Evolutionary conservation across 768 basidiomycete genomes (phyloP).

Genomic region (Tulasnella sp.): DNA sequence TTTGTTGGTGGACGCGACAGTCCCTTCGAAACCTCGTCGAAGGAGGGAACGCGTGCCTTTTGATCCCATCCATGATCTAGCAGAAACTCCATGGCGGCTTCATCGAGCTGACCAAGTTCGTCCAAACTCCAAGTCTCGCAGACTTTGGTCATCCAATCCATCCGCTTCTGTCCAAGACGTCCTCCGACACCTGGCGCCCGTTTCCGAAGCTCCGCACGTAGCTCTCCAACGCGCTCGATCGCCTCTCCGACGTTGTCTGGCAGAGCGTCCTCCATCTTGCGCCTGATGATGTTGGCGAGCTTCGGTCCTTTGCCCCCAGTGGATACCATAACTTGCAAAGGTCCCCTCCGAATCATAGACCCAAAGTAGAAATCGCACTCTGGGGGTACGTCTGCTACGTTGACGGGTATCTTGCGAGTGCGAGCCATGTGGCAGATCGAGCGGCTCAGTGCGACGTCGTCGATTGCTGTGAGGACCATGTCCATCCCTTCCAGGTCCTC

Average conservation of each 20-base stretch:
- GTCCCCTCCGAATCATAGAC: conserved; percentile 82
- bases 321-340: conserved; percentile 92
- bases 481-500: conserved; percentile 67
- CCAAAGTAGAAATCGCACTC: conserved; percentile 99
- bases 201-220: conserved; percentile 68
- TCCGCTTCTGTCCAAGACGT: conserved; percentile 66
- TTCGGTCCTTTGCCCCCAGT: conserved; percentile 92
- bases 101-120: conserved; percentile 68
- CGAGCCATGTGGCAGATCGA: conserved; percentile 70
- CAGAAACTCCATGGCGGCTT: conserved; percentile 56
- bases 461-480: conserved; percentile 92
- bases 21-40: conserved; percentile 1
- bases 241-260: conserved; percentile 70
- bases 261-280: conserved; percentile 61
- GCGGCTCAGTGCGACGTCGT: conserved; percentile 68
- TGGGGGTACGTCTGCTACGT: conserved; percentile 94
- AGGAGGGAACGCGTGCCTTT: conserved; percentile 32
- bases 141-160: conserved; percentile 87
- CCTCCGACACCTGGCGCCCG: conserved; percentile 83
- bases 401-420: conserved; percentile 71
- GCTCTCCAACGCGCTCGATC: conserved; percentile 70
- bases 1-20: neutral
- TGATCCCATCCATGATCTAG: conserved; percentile 87
- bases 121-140: conserved; percentile 85
- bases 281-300: conserved; percentile 77